Evolutionary conservation across 2,329 filamentous ascomycete genomes (phyloP), one percentile per base, ranked within the genome.

Genomic region (Neofusicoccum laricinum): DNA sequence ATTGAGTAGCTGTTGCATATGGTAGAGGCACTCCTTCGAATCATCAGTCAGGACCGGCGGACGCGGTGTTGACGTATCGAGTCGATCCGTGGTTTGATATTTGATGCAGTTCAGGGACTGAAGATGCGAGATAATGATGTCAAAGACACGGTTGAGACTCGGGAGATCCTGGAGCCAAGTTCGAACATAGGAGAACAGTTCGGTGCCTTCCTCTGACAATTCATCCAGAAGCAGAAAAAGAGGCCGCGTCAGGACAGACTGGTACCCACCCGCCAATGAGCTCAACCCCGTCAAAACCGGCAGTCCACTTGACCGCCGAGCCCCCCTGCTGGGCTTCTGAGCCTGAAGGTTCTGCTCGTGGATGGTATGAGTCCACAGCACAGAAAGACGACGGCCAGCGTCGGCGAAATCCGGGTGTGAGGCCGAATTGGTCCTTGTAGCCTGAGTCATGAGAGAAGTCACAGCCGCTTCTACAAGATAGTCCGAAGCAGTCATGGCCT

Each of bases 391-490:
- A 55, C 89, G 84, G 1, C 87, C 89, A 62, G 85, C 80, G 65
- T 93, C 88, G 5, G 51, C 53, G 59, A 85, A 79, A 66, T 93
- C 88, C 5, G 48, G n/a, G 14, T 19, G 6, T 2, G 46, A 62
- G 7, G 61, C 19, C 4, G 34, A 6, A 64, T 36, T 17, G 63
- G 43, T 25, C 19, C 62, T 21, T 53, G 64, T 45, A 68, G 64
- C 19, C 67, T 61, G 30, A 1, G 71, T 67, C 38, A 91, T 82
- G 77, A 96, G 88, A 2, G 93, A 78, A 30, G 85, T 83, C 25
- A 96, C 86, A 0, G 91, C 87, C 25, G 91, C 92, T 75, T 97
- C 93, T 4, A 97, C 88, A 50, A 93, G 86, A 59, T 90, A 88
- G 69, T 88, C 88, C 1, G 84, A 79, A 43, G 84, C 79, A 1